Percentiles rank a stretch among this genome's conserved stretches.
These are phyloP conservation scores for Monosporascus cannonballus DNA, from an alignment of 2,329 filamentous ascomycete genomes.

Conservation along the genomic window DNA sequence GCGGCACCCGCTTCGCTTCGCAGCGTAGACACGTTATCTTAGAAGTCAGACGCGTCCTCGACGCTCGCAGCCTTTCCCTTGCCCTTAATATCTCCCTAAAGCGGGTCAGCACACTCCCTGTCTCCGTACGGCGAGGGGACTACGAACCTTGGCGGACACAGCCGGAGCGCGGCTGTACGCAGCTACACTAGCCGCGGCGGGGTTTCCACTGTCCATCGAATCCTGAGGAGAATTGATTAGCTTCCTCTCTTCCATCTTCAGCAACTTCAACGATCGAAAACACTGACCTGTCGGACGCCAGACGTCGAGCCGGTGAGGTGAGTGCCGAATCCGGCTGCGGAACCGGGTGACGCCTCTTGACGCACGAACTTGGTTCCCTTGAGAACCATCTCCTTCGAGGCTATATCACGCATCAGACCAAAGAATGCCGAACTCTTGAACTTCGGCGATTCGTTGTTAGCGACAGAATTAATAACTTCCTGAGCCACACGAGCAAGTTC, in stretches of 20 bases:
- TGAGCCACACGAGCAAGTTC: constrained; percentile 68
- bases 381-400: constrained; percentile 65
- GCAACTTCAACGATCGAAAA: background rate
- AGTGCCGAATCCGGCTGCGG: background rate
- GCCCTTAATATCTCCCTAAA: no score
- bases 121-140: no score
- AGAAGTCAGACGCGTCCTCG: no score
- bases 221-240: background rate
- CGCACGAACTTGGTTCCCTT: constrained; percentile 61
- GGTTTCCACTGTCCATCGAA: background rate
- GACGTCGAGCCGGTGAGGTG: constrained; percentile 1
- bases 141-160: background rate
- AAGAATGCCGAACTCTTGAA: constrained; percentile 76
- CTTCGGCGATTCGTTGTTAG: constrained; percentile 63
- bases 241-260: background rate
- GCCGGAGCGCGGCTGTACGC: background rate
- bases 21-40: no score
- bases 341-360: constrained; percentile 15
- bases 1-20: no score
- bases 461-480: constrained; percentile 62
- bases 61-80: no score
- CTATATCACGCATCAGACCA: constrained; percentile 67
- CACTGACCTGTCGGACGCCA: background rate
- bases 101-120: no score
- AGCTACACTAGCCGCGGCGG: background rate